Evolutionary conservation across 148 eudicot species (phyloP).

Genomic region (Rhododendron vialii): DNA sequence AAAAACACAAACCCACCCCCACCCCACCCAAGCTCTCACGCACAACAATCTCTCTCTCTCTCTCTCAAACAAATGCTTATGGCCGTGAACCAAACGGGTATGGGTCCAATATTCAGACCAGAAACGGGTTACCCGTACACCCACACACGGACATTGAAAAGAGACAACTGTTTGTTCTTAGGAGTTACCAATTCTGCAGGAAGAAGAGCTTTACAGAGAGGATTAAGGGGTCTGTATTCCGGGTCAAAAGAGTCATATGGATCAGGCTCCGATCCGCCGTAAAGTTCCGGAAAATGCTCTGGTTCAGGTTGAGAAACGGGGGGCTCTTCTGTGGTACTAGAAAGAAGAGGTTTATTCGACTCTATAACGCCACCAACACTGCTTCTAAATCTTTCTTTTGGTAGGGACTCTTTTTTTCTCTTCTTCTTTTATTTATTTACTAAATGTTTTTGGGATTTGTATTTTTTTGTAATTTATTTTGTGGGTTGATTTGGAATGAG

Average conservation of each 20-base stretch:
- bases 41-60: neutral
- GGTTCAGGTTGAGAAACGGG: conserved; percentile 50
- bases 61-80: neutral
- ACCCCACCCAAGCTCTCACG: neutral
- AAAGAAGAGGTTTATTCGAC: conserved; percentile 26
- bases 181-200: conserved; percentile 82
- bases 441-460: neutral
- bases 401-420: neutral
- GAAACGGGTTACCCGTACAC: conserved; percentile 16
- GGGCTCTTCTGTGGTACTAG: conserved; percentile 27
- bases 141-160: conserved; percentile 53
- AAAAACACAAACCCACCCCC: neutral
- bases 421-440: neutral
- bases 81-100: conserved; percentile 13
- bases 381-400: neutral
- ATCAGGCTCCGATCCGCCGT: conserved; percentile 42
- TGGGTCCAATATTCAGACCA: conserved; percentile 14
- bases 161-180: conserved; percentile 70
- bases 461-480: neutral
- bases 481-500: neutral
- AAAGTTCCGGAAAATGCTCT: conserved; percentile 43
- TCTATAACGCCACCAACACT: neutral
- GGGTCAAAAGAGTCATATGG: conserved; percentile 44
- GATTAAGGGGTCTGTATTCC: conserved; percentile 39
- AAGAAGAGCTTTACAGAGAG: conserved; percentile 53